These are phyloP conservation scores for Luffa acutangula DNA, from an alignment of 306 rosid genomes.

Conservation along the genomic window DNA sequence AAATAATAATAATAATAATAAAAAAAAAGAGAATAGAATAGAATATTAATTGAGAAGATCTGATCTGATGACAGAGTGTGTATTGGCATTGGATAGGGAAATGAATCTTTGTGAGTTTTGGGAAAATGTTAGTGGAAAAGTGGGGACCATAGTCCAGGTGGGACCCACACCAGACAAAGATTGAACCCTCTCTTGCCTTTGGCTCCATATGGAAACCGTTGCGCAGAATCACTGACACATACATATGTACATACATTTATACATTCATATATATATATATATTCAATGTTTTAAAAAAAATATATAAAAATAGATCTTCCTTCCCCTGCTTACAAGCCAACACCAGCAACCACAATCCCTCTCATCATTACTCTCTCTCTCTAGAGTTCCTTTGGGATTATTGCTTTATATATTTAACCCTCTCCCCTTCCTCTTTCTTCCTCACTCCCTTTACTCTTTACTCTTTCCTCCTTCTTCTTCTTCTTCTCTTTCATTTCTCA, in stretches of 20 bases:
- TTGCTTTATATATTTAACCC: background rate
- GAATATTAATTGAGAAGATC: background rate
- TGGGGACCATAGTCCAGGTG: background rate
- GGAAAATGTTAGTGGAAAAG: background rate
- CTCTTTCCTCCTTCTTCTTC: background rate
- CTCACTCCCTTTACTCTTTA: background rate
- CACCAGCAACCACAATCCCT: background rate
- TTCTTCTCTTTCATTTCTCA: background rate
- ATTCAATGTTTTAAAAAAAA: background rate
- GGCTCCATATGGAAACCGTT: conserved; percentile 13
- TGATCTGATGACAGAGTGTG: background rate
- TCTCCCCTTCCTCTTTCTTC: background rate
- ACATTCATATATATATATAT: background rate
- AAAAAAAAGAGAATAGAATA: background rate
- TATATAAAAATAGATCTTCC: background rate
- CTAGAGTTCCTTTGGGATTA: background rate
- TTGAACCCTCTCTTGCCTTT: background rate
- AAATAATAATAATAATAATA: no score
- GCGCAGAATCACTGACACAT: background rate
- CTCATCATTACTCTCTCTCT: background rate
- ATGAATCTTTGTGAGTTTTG: background rate
- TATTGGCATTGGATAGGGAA: background rate
- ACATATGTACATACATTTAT: background rate
- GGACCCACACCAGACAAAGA: conserved; percentile 1
- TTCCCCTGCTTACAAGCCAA: background rate